Evolutionary conservation across 1,139 yeast genomes (phyloP).

Genomic region (Scheffersomyces insectosa): DNA sequence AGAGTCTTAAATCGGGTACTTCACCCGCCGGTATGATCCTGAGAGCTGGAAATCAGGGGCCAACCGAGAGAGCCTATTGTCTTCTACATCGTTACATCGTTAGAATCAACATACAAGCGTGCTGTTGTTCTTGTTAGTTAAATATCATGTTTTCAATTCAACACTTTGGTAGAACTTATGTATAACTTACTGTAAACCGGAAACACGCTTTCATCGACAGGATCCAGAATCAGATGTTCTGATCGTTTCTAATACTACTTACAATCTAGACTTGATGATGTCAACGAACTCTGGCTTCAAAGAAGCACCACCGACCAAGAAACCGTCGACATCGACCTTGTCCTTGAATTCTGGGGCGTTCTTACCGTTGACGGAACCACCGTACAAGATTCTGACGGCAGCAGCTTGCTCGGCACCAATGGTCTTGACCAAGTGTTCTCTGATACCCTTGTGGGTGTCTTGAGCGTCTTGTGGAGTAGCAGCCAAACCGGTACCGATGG

Average conservation of each 20-base stretch:
- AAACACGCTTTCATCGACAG: too few species aligned
- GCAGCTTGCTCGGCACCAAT: constrained; percentile 80
- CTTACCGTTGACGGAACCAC: constrained; percentile 98
- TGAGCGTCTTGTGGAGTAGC: constrained; percentile 98
- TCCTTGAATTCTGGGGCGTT: constrained; percentile 89
- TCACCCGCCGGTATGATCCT: too few species aligned
- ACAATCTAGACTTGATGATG: constrained; percentile 89
- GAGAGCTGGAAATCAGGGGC: too few species aligned
- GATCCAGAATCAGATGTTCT: too few species aligned
- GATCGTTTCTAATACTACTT: constrained; percentile 19
- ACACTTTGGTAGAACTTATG: too few species aligned
- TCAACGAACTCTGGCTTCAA: constrained; percentile 97
- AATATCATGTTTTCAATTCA: too few species aligned
- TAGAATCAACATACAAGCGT: too few species aligned
- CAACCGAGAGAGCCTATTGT: too few species aligned
- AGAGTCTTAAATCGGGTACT: too few species aligned
- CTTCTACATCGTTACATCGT: too few species aligned
- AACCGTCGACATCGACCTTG: constrained; percentile 94
- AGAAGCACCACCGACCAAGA: constrained; percentile 99
- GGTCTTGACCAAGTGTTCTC: constrained; percentile 75
- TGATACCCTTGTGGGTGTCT: constrained; percentile 87
- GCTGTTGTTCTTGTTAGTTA: too few species aligned
- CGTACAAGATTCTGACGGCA: constrained; percentile 87
- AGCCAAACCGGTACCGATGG: constrained; percentile 99
- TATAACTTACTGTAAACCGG: too few species aligned